Base-by-base conservation (phyloP, 2,329 filamentous ascomycete species). In the Mycosphaerella sp. region DNA sequence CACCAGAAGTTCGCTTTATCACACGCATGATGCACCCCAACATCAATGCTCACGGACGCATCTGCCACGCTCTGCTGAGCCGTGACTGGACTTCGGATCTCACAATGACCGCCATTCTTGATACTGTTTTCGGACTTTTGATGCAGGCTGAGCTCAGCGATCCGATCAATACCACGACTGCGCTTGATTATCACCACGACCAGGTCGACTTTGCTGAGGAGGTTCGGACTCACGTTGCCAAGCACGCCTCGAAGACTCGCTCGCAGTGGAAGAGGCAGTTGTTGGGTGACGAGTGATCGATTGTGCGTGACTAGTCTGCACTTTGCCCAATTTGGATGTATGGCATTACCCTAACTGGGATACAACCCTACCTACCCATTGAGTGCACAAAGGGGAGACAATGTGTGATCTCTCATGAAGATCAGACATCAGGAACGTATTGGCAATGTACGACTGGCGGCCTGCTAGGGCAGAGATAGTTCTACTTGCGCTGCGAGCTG, bases 11-110 rank as follows among this genome's bases (percentile, higher is more conserved):
- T 6, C 63, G 69, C 13, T 70, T 71, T 50, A 53, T 70, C 27
- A 71, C 69, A 3, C 62, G 63, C 12, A 63, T 70, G 36, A 62
- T 66, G 44, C 70, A 72, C 41, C 67, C 69, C 9, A 71, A 71
- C 51, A 65, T 70, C 53, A 69, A 66, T 40, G 61, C 63, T 34
- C 66, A 70, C 34, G 68, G 67, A 6, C 58, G 62, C 13, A 66
- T 71, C 53, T 71, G 67, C 56, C 69, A 70, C 53, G 56, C 56
- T 25, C 63, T 68, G 30, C 59, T 69, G 21, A 39, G 41, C 37
- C 63, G 68, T 8, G 68, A 71, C 56, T 70, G 68, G 68, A 68
- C 65, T 1, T 60, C 61, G 2, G 65, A 70, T 42, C 68, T 63
- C 3, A 63, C 52, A 25, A 65, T 63, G 53, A 61, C 61, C 13